Evolutionary conservation across 176 grass and related monocot genomes (phyloP), one percentile per base, ranked within the genome.

Genomic region (Triticum dicoccoides): DNA sequence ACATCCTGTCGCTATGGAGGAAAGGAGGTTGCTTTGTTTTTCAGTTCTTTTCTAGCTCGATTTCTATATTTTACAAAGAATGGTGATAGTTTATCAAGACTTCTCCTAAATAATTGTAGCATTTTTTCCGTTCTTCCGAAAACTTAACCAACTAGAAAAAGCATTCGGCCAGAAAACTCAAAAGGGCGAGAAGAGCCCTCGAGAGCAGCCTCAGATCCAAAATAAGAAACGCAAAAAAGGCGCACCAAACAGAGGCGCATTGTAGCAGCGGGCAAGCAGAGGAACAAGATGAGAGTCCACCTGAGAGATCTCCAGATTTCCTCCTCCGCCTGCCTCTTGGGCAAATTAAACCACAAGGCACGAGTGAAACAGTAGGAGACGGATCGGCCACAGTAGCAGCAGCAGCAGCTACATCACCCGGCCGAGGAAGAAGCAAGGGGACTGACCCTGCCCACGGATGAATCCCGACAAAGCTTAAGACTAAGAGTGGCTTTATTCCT

Each of bases 241-340:
- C 41, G 33, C 70, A 67, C 9, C 9, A 69, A 68, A 77, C 20
- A 37, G 3, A 23, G 44, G 73, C 30, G 65, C 83, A 85, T 77
- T 85, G 61, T 62, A 56, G 30, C 74, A 74, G 33, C n/a, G 10
- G 58, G 15, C 81, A 58, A 76, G 61, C 51, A 27, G 7, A 52
- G 27, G 10, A 59, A 29, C 62, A 78, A 37, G 45, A 49, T 14
- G 45, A 35, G 14, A 45, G 8, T 21, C 56, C 20, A 39, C 62
- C 73, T 85, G n/a, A 69, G 74, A 69, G n/a, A 85, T 69, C 83
- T 78, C 32, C 45, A 78, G 73, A 85, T 58, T 45, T 85, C 73
- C 61, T 24, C 68, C 9, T 20, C 81, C 45, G 21, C 29, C 80
- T 72, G 30, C 64, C 80, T 72, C 59, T 42, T 65, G 11, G 23